phyloP scores from a whole-genome alignment of 2,329 filamentous ascomycete species.

The Pyrenochaeta sp. region DNA sequence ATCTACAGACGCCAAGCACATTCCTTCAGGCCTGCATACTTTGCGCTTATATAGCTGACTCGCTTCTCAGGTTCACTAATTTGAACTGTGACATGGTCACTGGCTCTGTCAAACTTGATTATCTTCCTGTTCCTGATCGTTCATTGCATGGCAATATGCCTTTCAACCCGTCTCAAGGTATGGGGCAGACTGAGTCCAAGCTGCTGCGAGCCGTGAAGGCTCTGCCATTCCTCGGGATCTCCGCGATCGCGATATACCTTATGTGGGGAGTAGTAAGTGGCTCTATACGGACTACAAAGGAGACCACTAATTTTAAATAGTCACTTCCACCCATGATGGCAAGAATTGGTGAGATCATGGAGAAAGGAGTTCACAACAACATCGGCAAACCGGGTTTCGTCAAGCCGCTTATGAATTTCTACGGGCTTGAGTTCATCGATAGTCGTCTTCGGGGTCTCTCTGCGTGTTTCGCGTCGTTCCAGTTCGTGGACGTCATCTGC shows the following conservation, averaged over 20 bases:
- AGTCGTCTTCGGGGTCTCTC: constrained; percentile 12
- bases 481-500: constrained; percentile 16
- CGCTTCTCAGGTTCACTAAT: constrained; percentile 6
- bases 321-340: constrained; percentile 3
- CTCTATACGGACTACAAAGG: neutral
- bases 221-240: constrained; percentile 17
- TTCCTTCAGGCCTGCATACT: neutral
- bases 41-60: neutral
- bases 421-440: constrained; percentile 18
- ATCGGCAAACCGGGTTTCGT: constrained; percentile 14
- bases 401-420: constrained; percentile 13
- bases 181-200: constrained; percentile 19
- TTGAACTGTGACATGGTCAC: constrained; percentile 15
- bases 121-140: constrained; percentile 15
- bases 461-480: constrained; percentile 21
- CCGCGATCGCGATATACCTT: constrained; percentile 10
- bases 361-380: constrained; percentile 8
- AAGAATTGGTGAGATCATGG: constrained; percentile 10
- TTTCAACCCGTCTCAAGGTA: constrained; percentile 23
- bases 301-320: neutral
- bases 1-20: neutral
- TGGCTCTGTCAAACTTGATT: constrained; percentile 20
- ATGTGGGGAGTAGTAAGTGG: constrained; percentile 10
- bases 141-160: constrained; percentile 20
- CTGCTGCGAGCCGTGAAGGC: constrained; percentile 15